Evolutionary conservation across 306 rosid genomes (phyloP), one percentile per base, ranked within the genome.

Genomic region (Fragaria vesca): DNA sequence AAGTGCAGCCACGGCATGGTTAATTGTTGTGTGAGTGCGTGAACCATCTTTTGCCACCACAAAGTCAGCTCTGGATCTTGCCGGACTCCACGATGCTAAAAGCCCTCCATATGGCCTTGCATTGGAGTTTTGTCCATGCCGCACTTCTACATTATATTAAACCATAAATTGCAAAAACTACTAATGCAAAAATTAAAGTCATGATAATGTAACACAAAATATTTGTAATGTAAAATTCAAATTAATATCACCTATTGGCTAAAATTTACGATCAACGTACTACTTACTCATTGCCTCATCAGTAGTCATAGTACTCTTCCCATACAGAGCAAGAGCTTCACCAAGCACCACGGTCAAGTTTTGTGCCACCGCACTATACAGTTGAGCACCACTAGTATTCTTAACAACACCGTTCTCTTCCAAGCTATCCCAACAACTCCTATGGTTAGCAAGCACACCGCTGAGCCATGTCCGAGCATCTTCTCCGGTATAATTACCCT

Each of bases 11-110:
- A 91, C 77, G 1, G 91, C 93, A 10, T 66, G 89, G 71, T 73
- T 68, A 15, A 91, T 85, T 46, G 93, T 88, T 42, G 8, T 82
- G 75, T 86, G 85, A 20, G 51, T 85, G 28, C 91, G 89, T 47
- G 91, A 89, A 24, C 94, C 93, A 74, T 86, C 94, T 42, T 88
- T 86, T 24, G 91, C 90, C 70, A 89, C 94, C 65, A 73, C 82
- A 18, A 88, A 81, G 18, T 89, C 74, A 40, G 94, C 85, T 60
- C 62, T 79, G 1, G 80, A 71, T 6, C 48, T 84, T 72, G 36
- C 50, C 36, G 79, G 76, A 69, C 52, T 81, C 93, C 97, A 91
- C 77, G 92, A 85, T 42, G 77, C 88, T 69, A 88, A 67, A 2
- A 80, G 61, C 3, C 86, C 94, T 36, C 42, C 68, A 18, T 73